Percentiles rank a stretch among this genome's conserved stretches.
These are phyloP conservation scores for Saccharomyces jurei DNA, from an alignment of 805 yeast species.

Conservation along the genomic window DNA sequence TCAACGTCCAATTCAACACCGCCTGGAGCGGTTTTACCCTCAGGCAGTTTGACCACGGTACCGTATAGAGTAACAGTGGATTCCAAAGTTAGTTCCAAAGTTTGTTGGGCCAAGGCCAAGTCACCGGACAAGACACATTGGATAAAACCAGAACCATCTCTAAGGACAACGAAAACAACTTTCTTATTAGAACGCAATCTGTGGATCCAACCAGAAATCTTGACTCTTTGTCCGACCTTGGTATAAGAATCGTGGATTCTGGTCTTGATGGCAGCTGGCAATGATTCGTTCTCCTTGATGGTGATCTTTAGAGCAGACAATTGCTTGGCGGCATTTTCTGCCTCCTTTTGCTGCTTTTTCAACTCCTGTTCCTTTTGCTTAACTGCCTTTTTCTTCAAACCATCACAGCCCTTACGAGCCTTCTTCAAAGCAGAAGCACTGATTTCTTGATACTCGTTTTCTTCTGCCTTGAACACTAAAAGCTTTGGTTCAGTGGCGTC, in stretches of 20 bases:
- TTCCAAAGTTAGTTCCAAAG: conserved; percentile 80
- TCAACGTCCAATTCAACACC: conserved; percentile 91
- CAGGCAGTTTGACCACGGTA: conserved; percentile 74
- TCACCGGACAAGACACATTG: conserved; percentile 88
- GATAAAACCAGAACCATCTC: conserved; percentile 91
- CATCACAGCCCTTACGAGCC: conserved; percentile 93
- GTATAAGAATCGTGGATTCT: conserved; percentile 53
- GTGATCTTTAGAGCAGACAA: conserved; percentile 71
- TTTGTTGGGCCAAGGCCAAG: conserved; percentile 82
- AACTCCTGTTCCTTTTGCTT: conserved; percentile 48
- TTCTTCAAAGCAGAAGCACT: conserved; percentile 88
- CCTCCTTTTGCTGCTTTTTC: conserved; percentile 47
- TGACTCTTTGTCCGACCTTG: conserved; percentile 59
- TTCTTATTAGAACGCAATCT: conserved; percentile 91
- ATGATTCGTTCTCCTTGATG: conserved; percentile 63
- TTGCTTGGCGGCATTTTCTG: conserved; percentile 65
- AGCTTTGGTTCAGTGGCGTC: conserved; percentile 40
- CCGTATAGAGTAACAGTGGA: conserved; percentile 78
- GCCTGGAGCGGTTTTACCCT: conserved; percentile 95
- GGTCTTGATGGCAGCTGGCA: conserved; percentile 60
- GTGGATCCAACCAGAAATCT: conserved; percentile 92
- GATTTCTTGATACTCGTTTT: conserved; percentile 57
- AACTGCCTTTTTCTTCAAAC: conserved; percentile 62
- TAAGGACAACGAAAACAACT: conserved; percentile 76
- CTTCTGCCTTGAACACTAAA: conserved; percentile 40